Evolutionary conservation across 2,329 filamentous ascomycete species (phyloP).

Genomic region (Apiospora saccharicola): DNA sequence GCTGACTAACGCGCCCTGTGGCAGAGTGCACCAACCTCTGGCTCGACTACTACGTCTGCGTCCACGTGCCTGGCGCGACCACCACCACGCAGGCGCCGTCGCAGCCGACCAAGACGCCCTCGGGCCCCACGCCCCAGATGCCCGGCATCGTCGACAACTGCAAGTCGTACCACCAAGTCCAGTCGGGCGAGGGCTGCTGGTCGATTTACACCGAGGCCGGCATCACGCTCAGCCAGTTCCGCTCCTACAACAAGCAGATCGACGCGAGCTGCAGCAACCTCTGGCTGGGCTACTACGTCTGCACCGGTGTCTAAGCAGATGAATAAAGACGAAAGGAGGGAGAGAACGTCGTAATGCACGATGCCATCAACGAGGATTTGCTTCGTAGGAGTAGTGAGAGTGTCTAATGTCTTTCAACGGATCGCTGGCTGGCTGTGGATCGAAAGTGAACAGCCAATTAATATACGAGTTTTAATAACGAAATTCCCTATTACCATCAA

Average conservation of each 20-base stretch:
- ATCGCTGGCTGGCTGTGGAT: not conserved
- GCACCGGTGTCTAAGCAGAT: conserved; percentile 33
- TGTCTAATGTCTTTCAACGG: no score
- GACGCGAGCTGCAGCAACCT: conserved; percentile 44
- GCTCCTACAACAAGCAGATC: conserved; percentile 41
- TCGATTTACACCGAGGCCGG: conserved; percentile 36
- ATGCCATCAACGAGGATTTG: not conserved
- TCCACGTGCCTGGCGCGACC: conserved; percentile 26
- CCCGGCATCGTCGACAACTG: conserved; percentile 29
- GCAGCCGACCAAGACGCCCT: conserved; percentile 24
- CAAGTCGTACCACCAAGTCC: conserved; percentile 28
- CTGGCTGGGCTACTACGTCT: conserved; percentile 46
- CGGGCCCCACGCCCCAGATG: conserved; percentile 30
- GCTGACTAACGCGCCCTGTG: not conserved
- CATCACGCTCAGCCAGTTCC: conserved; percentile 39
- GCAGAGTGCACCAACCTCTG: conserved; percentile 32
- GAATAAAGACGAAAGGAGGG: not conserved
- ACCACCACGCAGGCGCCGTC: conserved; percentile 8
- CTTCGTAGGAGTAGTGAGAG: not conserved
- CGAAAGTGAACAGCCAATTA: not conserved
- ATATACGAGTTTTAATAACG: not conserved
- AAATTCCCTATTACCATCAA: not conserved
- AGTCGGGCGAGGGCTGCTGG: conserved; percentile 29
- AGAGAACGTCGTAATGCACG: not conserved
- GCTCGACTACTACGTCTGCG: conserved; percentile 33